Base-by-base conservation (phyloP, 1,284 basidiomycete genomes). In the Tilletia indica region DNA sequence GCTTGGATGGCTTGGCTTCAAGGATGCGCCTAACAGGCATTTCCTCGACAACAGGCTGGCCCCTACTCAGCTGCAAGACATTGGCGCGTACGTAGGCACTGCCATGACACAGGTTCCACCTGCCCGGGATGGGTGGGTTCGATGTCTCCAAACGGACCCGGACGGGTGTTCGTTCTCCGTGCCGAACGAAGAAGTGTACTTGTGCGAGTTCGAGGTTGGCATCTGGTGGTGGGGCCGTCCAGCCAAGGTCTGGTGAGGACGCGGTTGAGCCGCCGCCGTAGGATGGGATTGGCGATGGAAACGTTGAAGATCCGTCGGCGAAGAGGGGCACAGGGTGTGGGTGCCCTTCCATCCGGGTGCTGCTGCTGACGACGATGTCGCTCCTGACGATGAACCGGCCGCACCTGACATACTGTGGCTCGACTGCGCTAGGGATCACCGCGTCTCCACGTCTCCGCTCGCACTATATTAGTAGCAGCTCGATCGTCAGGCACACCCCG, bases 101-200 rank as follows among this genome's bases (percentile, higher is more conserved):
- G 34, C 76, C 75, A 48, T 79, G 81, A 72, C 82, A 83, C 19
- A 82, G 63, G 54, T 82, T 82, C 82, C 82, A 83, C 16, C 71
- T 73, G 31, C 74, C 68, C 2, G 81, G 78, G 31, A 83, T 77
- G 36, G 81, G 73, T 5, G 77, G 77, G 0, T 68, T 54, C n/a
- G 77, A 72, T 36, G 76, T 73, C 11, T 73, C 75, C 31, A 82
- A 74, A 48, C 82, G 79, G 19, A 63, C 76, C n/a, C 82, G 78
- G 0, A 83, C 81, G 4, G 82, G 82, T 2, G 80, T 79, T 11
- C 82, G 71, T 67, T 83, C 82, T 19, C 82, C 82, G 63, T 83
- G 82, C 4, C 82, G 78, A 42, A 83, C 73, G 11, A 82, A 70
- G 69, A 79, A 83, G 66, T 81, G 76, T 11, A 77, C 82, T 68